phyloP scores from a whole-genome alignment of 2,329 filamentous ascomycete species.

The Phaeosphaeria sp. region DNA sequence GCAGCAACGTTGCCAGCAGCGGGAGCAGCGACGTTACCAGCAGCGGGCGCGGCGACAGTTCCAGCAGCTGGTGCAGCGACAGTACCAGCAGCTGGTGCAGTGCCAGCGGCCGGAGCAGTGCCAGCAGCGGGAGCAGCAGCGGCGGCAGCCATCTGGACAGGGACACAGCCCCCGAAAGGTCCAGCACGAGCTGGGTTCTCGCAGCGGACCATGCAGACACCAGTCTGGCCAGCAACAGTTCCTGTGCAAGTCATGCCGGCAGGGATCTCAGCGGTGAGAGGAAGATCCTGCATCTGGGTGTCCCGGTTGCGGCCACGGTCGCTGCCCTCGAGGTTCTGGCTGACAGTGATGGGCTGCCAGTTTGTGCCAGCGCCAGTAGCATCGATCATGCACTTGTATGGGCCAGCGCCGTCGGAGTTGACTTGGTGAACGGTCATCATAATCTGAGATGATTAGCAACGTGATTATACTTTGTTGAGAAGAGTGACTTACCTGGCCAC shows the following conservation, averaged over 20 bases:
- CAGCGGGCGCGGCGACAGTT: conserved; percentile 5
- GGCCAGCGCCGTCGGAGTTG: conserved; percentile 71
- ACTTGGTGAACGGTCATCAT: conserved; percentile 72
- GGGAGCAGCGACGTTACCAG: conserved; percentile 9
- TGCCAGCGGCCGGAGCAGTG: conserved; percentile 9
- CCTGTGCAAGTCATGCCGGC: conserved; percentile 65
- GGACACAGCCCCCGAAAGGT: conserved; percentile 68
- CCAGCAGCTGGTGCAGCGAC: conserved; percentile 12
- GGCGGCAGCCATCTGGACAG: conserved; percentile 57
- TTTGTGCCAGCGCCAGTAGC: conserved; percentile 62
- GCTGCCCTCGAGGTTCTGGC: conserved; percentile 60
- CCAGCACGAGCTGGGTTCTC: conserved; percentile 67
- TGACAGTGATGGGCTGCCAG: conserved; percentile 64
- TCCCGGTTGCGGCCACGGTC: conserved; percentile 55
- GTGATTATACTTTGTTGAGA: background rate
- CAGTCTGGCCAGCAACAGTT: conserved; percentile 64
- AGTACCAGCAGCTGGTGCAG: conserved; percentile 5
- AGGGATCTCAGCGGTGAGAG: conserved; percentile 66
- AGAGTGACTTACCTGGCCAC: conserved; percentile 51
- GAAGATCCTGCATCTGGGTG: conserved; percentile 44
- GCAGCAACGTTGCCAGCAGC: conserved; percentile 1
- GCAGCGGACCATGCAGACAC: conserved; percentile 69
- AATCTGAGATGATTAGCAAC: conserved; percentile 36
- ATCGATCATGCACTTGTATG: conserved; percentile 71
- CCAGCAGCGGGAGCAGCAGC: conserved; percentile 9